Conservation (phyloP, 2,329 filamentous ascomycete genomes). For the Talaromyces sp. region DNA sequence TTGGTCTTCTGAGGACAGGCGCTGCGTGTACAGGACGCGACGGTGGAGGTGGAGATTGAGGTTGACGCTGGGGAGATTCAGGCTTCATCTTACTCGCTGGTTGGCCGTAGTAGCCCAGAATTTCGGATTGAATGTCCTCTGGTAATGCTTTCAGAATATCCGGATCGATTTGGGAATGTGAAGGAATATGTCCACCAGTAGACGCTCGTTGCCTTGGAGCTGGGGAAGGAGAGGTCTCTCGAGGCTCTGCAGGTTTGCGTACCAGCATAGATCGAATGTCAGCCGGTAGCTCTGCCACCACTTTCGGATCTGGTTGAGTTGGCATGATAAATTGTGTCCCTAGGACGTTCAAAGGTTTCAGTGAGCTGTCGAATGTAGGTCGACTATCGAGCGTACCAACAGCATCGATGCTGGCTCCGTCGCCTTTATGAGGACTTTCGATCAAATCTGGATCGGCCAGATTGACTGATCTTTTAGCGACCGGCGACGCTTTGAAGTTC, state of each 20-base stretch:
- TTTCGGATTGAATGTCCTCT: conserved; percentile 76
- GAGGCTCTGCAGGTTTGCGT: conserved; percentile 45
- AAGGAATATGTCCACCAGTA: conserved; percentile 44
- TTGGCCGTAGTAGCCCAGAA: conserved; percentile 64
- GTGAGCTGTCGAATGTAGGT: conserved; percentile 31
- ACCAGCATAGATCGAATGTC: conserved; percentile 76
- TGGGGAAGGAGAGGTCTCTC: conserved; percentile 31
- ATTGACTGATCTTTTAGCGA: conserved; percentile 22
- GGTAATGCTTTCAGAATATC: conserved; percentile 80
- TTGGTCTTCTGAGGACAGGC: conserved; percentile 38
- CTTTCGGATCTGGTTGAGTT: conserved; percentile 68
- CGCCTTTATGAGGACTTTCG: conserved; percentile 38
- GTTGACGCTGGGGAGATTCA: conserved; percentile 41
- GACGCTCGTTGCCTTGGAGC: conserved; percentile 22
- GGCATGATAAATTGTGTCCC: conserved; percentile 93
- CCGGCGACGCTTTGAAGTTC: conserved; percentile 56
- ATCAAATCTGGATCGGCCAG: conserved; percentile 47
- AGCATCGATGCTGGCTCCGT: conserved; percentile 19
- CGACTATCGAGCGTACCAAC: conserved; percentile 27
- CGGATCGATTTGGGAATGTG: conserved; percentile 74
- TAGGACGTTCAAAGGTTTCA: conserved; percentile 68
- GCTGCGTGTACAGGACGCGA: background rate
- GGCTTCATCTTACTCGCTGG: conserved; percentile 21
- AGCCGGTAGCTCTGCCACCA: conserved; percentile 74
- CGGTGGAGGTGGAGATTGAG: background rate